Evolutionary conservation across 352 stramenopile genomes (phyloP), one percentile per base, ranked within the genome.

Genomic region (Phytopythium boreale): DNA sequence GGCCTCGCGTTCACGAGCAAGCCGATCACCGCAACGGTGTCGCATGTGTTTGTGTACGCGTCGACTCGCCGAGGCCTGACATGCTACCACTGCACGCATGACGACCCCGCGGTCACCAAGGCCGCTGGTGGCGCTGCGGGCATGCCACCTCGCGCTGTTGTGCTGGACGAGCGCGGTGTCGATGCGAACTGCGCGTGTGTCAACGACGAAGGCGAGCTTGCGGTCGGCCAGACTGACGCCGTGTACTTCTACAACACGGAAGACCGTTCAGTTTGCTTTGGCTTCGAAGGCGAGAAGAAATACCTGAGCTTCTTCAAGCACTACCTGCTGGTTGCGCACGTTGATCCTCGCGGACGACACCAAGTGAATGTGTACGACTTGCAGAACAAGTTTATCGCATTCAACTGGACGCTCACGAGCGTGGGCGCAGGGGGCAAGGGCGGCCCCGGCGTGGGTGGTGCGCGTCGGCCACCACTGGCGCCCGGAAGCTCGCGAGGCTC

Each of bases 301-400:
- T 91, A 91, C 55, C 26, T 96, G 53, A 65, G 82, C 56, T 96
- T 96, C 55, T 96, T 96, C 71, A 96, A 96, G 68, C 87, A 96
- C 58, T 96, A 96, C 56, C 43, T 95, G 56, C 61, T 94, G 12
- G 87, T 96, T 1, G 86, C 84, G 2, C 87, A 96, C 53, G 84
- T 93, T 27, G 87, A 96, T 27, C 82, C 87, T 9, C 83, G 87
- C 53, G 83, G 84, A 2, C 84, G 89, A 14, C 84, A 95, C 61
- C 86, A 95, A 61, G 79, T 96, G 62, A 96, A 96, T 63, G 81
- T 97, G 36, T 97, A 97, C 74, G 91, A 97, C 63, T 67, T 97
- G 36, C 80, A 93, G 57, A 97, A 97, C 74, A 97, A 97, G 68
- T 96, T 97, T 39, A 95, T 97, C 41, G 91, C 88, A 15, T 97